Conservation (phyloP, 2,329 filamentous ascomycete species). For the Cercospora nicotianae region DNA sequence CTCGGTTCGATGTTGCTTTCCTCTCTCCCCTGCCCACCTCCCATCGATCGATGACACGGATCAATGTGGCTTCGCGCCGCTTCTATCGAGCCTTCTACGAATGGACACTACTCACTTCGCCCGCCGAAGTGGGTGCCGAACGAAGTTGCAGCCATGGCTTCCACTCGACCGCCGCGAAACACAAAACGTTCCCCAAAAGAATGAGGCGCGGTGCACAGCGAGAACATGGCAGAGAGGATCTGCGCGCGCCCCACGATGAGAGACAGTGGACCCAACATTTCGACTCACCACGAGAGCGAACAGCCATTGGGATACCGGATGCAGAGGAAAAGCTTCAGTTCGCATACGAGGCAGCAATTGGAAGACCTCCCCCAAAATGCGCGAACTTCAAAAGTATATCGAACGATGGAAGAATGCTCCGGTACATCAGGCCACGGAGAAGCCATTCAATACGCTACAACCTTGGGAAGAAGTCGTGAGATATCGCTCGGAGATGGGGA, state of each 20-base stretch:
- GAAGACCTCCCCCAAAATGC: not conserved
- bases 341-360: not conserved
- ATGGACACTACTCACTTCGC: conserved; percentile 40
- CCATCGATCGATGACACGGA: conserved; percentile 9
- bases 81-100: conserved; percentile 50
- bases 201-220: not conserved
- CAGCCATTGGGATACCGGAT: not conserved
- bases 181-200: not conserved
- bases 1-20: not conserved
- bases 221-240: not conserved
- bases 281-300: not conserved
- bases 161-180: conserved; percentile 7
- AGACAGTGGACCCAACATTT: not conserved
- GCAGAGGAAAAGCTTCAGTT: not conserved
- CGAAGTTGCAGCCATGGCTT: conserved; percentile 1
- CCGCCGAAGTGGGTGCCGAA: not conserved
- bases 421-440: conserved; percentile 16
- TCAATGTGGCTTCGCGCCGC: conserved; percentile 32
- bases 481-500: conserved; percentile 18
- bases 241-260: not conserved
- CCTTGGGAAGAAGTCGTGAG: conserved; percentile 26
- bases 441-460: conserved; percentile 22
- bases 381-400: not conserved
- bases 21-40: not conserved
- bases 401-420: not conserved